Evolutionary conservation across 345 rosid species (phyloP), one percentile per base, ranked within the genome.

Genomic region (Pistacia integerrima): DNA sequence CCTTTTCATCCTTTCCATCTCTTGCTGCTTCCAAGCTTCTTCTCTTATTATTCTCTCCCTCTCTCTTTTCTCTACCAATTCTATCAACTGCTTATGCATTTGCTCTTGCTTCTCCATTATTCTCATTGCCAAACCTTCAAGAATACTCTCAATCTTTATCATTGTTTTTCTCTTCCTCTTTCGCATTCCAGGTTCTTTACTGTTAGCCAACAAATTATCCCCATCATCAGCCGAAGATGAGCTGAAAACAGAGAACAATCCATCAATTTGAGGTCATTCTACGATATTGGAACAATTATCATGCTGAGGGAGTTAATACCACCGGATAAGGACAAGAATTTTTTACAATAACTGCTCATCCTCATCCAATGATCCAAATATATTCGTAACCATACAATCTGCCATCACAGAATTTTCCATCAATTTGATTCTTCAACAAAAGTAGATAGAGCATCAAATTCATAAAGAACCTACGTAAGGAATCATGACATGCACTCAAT

Each of bases 21-120:
- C 93, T 76, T 81, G 90, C 79, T 61, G 88, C 81, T 81, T 90
- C 98, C 98, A 94, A 46, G 89, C 92, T 83, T 92, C 97, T 81
- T 92, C 98, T 64, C 91, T 84, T 10, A 64, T 63, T 22, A 89
- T 68, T 59, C 93, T 85, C 82, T 94, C 94, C 60, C 57, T 77
- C 75, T 94, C 97, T 78, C 81, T 89, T 85, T 74, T 87, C 82
- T 91, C 97, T 64, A 94, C 78, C 77, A 77, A 82, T 73, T 88
- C 91, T 41, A 92, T 84, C 82, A 94, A 82, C 82, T 92, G 85
- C 79, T 74, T 75, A 73, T 91, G 88, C 91, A 94, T 87, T 84
- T 84, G 83, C 79, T 94, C 97, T 69, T 94, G 98, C 85, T 85
- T 86, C 44, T 85, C 91, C 91, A 92, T 85, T 82, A 94, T 83